A percentile compares a stretch with the other conserved stretches of the same genome.
Conservation (phyloP, 2,329 filamentous ascomycete genomes). For the Proliferodiscus dingleyae region DNA sequence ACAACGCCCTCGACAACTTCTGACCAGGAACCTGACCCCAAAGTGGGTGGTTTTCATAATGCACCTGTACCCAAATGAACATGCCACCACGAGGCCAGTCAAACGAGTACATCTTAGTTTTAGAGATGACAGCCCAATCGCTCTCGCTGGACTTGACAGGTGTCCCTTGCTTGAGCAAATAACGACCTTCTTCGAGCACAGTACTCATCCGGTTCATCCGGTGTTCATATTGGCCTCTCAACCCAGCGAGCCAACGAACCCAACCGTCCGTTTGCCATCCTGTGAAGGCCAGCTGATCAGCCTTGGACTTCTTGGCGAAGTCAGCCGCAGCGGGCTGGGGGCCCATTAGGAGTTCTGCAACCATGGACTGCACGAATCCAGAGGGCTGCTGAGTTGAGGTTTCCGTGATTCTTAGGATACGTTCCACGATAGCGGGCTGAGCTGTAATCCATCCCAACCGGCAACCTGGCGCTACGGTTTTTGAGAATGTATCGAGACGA, state of each 20-base stretch:
- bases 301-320: slow-evolving; percentile 35
- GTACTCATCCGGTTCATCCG: slow-evolving; percentile 78
- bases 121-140: slow-evolving; percentile 73
- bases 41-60: slow-evolving; percentile 70
- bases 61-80: slow-evolving; percentile 80
- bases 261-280: slow-evolving; percentile 81
- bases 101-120: slow-evolving; percentile 70
- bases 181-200: slow-evolving; percentile 64
- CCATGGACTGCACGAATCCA: slow-evolving; percentile 81
- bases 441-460: slow-evolving; percentile 88
- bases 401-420: slow-evolving; percentile 69
- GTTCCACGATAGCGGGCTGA: slow-evolving; percentile 72
- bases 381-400: slow-evolving; percentile 76
- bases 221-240: slow-evolving; percentile 77
- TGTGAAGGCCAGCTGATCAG: slow-evolving; percentile 35
- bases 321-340: slow-evolving; percentile 52
- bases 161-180: slow-evolving; percentile 59
- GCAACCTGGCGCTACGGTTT: slow-evolving; percentile 86
- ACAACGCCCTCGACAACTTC: slow-evolving; percentile 59
- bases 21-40: slow-evolving; percentile 48
- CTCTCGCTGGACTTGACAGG: slow-evolving; percentile 49
- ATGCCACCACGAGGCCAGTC: slow-evolving; percentile 80
- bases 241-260: slow-evolving; percentile 84
- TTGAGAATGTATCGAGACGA: slow-evolving; percentile 88
- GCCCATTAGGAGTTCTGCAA: slow-evolving; percentile 73